These are phyloP conservation scores for Alternaria gaisen DNA, from an alignment of 2,329 filamentous ascomycete species.

Conservation along the genomic window DNA sequence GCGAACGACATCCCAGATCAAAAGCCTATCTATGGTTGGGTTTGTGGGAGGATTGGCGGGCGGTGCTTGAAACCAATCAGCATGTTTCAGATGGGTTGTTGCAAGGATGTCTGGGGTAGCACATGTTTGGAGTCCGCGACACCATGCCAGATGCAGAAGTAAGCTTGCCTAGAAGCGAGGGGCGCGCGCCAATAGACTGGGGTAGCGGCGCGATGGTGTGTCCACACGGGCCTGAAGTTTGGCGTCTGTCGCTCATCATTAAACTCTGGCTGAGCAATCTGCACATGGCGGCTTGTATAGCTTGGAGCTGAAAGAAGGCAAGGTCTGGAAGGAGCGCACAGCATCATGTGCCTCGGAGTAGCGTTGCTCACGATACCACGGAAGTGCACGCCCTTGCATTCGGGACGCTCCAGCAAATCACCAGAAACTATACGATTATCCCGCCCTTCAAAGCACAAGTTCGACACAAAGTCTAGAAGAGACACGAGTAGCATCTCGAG, in stretches of 20 bases:
- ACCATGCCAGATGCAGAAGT: conserved; percentile 8
- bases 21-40: conserved; percentile 8
- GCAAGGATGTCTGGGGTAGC: conserved; percentile 6
- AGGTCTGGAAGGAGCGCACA: not conserved
- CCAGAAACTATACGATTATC: too few relatives aligned
- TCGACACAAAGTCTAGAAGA: too few relatives aligned
- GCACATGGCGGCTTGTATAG: not conserved
- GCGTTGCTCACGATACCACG: too few relatives aligned
- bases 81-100: conserved; percentile 10
- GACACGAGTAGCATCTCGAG: too few relatives aligned
- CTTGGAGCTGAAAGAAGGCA: not conserved
- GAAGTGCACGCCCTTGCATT: too few relatives aligned
- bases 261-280: not conserved
- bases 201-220: conserved; percentile 1
- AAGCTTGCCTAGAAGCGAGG: conserved; percentile 2
- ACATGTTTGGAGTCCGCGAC: conserved; percentile 11
- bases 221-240: not conserved
- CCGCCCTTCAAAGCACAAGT: too few relatives aligned
- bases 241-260: not conserved
- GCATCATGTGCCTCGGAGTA: too few relatives aligned
- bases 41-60: not conserved
- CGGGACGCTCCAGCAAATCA: too few relatives aligned
- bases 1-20: not conserved
- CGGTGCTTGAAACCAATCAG: conserved; percentile 12
- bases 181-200: not conserved